Evolutionary conservation across 768 basidiomycete genomes (phyloP), one percentile per base, ranked within the genome.

Genomic region (Rhizopogon vulgaris): DNA sequence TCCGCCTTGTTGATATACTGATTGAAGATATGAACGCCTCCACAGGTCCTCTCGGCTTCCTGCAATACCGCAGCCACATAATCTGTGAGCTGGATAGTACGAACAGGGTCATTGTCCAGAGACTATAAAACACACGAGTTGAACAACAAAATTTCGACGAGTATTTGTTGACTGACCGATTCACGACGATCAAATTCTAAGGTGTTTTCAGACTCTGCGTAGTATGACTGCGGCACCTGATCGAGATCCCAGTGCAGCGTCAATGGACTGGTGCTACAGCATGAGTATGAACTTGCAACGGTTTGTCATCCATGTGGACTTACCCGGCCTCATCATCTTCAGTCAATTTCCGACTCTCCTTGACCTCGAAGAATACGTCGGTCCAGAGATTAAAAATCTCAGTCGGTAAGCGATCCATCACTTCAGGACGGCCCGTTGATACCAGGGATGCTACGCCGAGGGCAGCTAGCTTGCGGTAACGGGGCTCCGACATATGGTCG

Each of bases 381-480:
- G 87, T 71, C 92, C 92, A 95, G 27, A 93, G 69, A 60, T 90
- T 87, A 66, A 90, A 88, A 24, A 91, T 80, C 58, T 94, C 92
- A 3, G 75, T 78, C 12, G 81, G 76, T 24, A 95, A 69, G 17
- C 87, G 78, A 28, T 78, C 73, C 9, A 95, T 78, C 10, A 92
- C 83, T 59, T 90, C 85, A 0, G 77, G 76, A 18, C 81, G 78
- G 11, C 81, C 89, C 0, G 90, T 90, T 0, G 88, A 80, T 34
- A 90, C 82, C 3, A 94, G 76, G 40, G 78, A 73, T 2, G 89
- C 88, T 40, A 90, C 79, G 1, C 87, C 90, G 74, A 95, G 85
- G 10, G 91, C 90, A 24, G 81, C 71, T 51, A 95, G 73, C 70
- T 95, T 95, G 52, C 93, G 83, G 55, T 87, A 79, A 9, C 85